phyloP scores from a whole-genome alignment of 1,284 basidiomycete species.

The Ganoderma multipileum region DNA sequence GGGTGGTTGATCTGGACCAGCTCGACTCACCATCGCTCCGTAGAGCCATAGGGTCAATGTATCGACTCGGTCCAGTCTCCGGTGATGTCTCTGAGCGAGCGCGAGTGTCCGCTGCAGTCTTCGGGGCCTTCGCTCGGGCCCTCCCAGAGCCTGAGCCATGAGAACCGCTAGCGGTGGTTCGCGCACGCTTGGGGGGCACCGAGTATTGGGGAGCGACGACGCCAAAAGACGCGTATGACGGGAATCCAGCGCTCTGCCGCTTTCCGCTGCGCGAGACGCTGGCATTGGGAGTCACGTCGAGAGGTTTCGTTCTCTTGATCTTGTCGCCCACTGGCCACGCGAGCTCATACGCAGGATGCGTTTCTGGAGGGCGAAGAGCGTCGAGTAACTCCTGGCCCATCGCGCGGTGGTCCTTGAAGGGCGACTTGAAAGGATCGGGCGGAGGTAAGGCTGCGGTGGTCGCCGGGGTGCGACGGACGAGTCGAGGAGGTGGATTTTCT shows the following conservation, averaged over 20 bases:
- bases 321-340: neutral
- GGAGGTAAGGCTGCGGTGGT: neutral
- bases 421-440: neutral
- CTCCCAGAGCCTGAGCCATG: neutral
- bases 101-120: too few relatives aligned
- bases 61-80: too few relatives aligned
- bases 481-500: neutral
- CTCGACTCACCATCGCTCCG: too few relatives aligned
- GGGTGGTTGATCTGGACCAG: too few relatives aligned
- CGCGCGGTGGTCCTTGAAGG: neutral
- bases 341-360: neutral
- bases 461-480: neutral
- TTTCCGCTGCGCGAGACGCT: neutral
- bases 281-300: neutral
- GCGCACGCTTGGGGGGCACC: neutral
- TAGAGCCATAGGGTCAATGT: too few relatives aligned
- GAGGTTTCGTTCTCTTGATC: neutral
- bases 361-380: neutral
- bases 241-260: neutral
- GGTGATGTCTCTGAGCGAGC: too few relatives aligned
- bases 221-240: neutral
- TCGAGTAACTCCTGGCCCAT: neutral
- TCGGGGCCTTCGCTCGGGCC: too few relatives aligned
- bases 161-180: neutral
- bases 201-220: neutral